A percentile compares a stretch with the other conserved stretches of the same genome.
phyloP scores from a whole-genome alignment of 2,329 filamentous ascomycete genomes.

The Exutisphaerella laricina region DNA sequence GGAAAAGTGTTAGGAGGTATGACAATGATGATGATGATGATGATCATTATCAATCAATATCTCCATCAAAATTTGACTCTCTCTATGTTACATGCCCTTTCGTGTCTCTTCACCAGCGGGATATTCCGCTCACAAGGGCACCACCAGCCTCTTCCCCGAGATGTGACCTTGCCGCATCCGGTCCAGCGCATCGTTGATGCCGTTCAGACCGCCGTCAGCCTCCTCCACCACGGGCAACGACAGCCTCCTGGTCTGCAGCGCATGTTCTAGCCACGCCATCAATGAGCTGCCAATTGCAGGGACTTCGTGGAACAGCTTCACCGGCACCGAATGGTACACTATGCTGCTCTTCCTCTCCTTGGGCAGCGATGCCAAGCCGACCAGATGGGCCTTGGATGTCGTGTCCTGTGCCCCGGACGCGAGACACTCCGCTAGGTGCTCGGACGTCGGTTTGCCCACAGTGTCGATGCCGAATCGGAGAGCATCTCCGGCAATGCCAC shows the following conservation, averaged over 20 bases:
- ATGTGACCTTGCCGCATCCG: conserved; percentile 16
- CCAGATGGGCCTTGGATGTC: conserved; percentile 42
- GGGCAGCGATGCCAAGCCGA: conserved; percentile 62
- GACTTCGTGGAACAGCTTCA: conserved; percentile 64
- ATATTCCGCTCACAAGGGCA: conserved; percentile 18
- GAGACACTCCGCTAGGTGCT: conserved; percentile 14
- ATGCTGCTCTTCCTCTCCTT: conserved; percentile 48
- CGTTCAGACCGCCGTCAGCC: conserved; percentile 13
- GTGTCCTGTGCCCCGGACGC: background rate
- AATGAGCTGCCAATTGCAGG: conserved; percentile 12
- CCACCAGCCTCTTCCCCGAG: conserved; percentile 18
- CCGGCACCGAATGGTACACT: conserved; percentile 59
- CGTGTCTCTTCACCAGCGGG: too few species aligned
- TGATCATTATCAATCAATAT: background rate
- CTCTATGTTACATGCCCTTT: too few species aligned
- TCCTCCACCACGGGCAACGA: conserved; percentile 12
- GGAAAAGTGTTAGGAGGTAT: too few species aligned
- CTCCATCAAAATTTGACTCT: background rate
- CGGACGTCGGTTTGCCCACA: conserved; percentile 18
- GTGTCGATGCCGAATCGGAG: conserved; percentile 18
- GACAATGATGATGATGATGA: background rate
- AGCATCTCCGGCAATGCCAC: conserved; percentile 8
- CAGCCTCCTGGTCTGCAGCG: conserved; percentile 8
- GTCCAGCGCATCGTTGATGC: conserved; percentile 18
- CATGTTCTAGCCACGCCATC: conserved; percentile 18